phyloP scores from a whole-genome alignment of 2,329 filamentous ascomycete genomes.

The Massarina eburnea region DNA sequence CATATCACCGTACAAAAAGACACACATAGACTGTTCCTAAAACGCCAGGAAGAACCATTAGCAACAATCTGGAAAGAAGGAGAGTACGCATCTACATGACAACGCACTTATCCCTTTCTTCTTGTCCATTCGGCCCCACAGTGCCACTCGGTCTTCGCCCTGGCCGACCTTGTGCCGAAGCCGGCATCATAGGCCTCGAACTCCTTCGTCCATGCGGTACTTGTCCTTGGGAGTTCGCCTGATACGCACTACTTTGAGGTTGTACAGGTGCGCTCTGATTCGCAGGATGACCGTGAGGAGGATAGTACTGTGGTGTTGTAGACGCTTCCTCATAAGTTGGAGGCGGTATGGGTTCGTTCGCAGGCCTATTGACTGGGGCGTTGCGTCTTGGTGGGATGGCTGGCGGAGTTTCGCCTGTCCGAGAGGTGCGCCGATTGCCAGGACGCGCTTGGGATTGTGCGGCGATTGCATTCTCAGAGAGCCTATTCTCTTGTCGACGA shows the following conservation, averaged over 20 bases:
- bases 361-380: slow-evolving; percentile 39
- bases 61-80: not conserved
- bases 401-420: slow-evolving; percentile 42
- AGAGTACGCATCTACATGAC: slow-evolving; percentile 28
- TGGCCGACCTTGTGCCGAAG: slow-evolving; percentile 14
- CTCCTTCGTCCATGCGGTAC: slow-evolving; percentile 17
- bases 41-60: not conserved
- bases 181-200: slow-evolving; percentile 15
- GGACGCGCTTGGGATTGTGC: slow-evolving; percentile 26
- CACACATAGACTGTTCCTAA: not conserved
- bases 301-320: slow-evolving; percentile 57
- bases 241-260: slow-evolving; percentile 30
- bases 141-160: slow-evolving; percentile 29
- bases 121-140: slow-evolving; percentile 18
- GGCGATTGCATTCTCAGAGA: slow-evolving; percentile 72
- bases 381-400: slow-evolving; percentile 49
- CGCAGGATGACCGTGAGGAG: slow-evolving; percentile 50
- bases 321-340: slow-evolving; percentile 68
- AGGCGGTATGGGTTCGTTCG: slow-evolving; percentile 57
- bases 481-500: slow-evolving; percentile 64
- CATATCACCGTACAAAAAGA: not conserved
- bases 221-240: slow-evolving; percentile 13
- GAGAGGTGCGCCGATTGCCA: slow-evolving; percentile 29
- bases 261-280: slow-evolving; percentile 38
- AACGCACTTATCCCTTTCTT: slow-evolving; percentile 36